These are phyloP conservation scores for Podospora pseudopauciseta DNA, from an alignment of 495 filamentous ascomycete species.

Conservation along the genomic window DNA sequence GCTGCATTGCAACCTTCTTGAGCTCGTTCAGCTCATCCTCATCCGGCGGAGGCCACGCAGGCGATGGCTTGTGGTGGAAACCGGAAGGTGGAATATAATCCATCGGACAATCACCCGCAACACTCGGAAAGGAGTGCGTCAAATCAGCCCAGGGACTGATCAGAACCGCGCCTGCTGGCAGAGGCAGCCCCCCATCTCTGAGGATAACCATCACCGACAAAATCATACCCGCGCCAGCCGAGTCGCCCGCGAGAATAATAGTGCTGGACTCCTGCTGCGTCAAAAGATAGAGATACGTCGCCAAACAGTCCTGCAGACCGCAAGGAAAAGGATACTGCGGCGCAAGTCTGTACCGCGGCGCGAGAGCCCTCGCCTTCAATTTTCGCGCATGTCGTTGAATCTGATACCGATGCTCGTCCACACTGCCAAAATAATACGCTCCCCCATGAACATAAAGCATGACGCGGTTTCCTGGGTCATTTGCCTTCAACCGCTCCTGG, in stretches of 20 bases:
- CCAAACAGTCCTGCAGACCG: slow-evolving; percentile 80
- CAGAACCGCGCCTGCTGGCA: slow-evolving; percentile 85
- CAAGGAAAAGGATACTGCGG: slow-evolving; percentile 96
- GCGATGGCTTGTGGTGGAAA: slow-evolving; percentile 79
- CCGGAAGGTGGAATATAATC: slow-evolving; percentile 88
- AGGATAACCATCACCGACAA: slow-evolving; percentile 73
- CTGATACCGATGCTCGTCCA: slow-evolving; percentile 94
- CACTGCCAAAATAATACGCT: slow-evolving; percentile 72
- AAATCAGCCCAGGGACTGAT: slow-evolving; percentile 93
- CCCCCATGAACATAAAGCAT: slow-evolving; percentile 93
- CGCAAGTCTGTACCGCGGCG: slow-evolving; percentile 81
- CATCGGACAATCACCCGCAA: slow-evolving; percentile 63
- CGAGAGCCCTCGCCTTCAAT: slow-evolving; percentile 81
- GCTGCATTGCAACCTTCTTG: slow-evolving; percentile 32
- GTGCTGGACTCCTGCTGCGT: slow-evolving; percentile 68
- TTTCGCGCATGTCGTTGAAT: slow-evolving; percentile 94
- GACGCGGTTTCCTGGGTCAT: slow-evolving; percentile 61
- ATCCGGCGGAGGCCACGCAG: slow-evolving; percentile 87
- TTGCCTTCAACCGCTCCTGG: slow-evolving; percentile 58
- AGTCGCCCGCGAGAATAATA: slow-evolving; percentile 81
- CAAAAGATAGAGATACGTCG: slow-evolving; percentile 79
- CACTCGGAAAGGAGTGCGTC: slow-evolving; percentile 90
- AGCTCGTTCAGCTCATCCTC: slow-evolving; percentile 58
- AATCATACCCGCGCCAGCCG: slow-evolving; percentile 85
- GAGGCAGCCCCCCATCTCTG: slow-evolving; percentile 72